A percentile compares a stretch with the other conserved stretches of the same genome.
phyloP scores from a whole-genome alignment of 495 filamentous ascomycete genomes.

The Aspergillus mulundensis region DNA sequence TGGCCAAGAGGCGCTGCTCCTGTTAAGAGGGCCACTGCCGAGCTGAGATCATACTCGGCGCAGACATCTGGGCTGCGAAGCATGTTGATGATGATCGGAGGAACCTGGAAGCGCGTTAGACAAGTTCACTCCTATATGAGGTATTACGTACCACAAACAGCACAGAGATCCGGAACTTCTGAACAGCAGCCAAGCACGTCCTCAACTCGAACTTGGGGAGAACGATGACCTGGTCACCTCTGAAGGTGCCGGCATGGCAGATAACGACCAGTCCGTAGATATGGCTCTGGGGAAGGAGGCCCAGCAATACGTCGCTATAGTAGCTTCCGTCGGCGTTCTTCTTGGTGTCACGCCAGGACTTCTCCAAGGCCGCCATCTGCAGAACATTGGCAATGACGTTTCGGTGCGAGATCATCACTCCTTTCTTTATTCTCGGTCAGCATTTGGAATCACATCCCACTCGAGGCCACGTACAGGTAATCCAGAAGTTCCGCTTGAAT shows the following conservation, averaged over 20 bases:
- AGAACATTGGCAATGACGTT: constrained; percentile 86
- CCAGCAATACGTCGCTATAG: constrained; percentile 60
- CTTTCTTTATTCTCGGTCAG: constrained; percentile 58
- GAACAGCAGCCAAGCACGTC: constrained; percentile 60
- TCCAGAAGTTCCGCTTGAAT: constrained; percentile 85
- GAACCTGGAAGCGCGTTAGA: constrained; percentile 49
- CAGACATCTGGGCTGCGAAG: constrained; percentile 59
- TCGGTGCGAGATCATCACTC: constrained; percentile 84
- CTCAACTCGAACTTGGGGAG: constrained; percentile 80
- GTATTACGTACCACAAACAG: constrained; percentile 58
- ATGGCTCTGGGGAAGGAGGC: constrained; percentile 78
- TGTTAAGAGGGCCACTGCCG: constrained; percentile 63
- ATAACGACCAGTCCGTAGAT: constrained; percentile 83
- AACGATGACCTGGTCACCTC: constrained; percentile 75
- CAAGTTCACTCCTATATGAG: too few relatives aligned
- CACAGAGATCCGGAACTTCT: constrained; percentile 65
- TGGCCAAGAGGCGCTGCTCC: constrained; percentile 81
- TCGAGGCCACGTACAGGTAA: constrained; percentile 58
- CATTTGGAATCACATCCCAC: not conserved
- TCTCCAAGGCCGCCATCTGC: constrained; percentile 57
- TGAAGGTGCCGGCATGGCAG: constrained; percentile 62
- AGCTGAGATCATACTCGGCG: constrained; percentile 70
- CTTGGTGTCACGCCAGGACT: constrained; percentile 35
- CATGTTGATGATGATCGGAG: constrained; percentile 83
- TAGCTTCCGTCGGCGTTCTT: constrained; percentile 30